Evolutionary conservation across 352 stramenopile genomes (phyloP), one percentile per base, ranked within the genome.

Genomic region (Phytophthora ramorum): DNA sequence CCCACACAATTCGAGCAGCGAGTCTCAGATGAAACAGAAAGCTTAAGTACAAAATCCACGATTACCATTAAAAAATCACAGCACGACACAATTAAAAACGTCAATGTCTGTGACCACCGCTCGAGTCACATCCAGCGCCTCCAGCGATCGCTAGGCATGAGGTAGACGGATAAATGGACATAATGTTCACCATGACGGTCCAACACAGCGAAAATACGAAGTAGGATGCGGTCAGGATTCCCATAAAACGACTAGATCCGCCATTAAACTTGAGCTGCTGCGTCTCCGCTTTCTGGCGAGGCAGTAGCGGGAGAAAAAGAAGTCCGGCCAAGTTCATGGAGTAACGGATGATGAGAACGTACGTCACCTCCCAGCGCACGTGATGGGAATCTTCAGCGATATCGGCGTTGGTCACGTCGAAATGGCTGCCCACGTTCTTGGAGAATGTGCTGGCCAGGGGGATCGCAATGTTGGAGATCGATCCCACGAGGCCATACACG

Each of bases 401-500:
- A 44, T 81, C 65, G 12, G 55, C 58, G 41, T 86, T 82, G 32
- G 55, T 63, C 10, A 89, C 64, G 9, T 77, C 38, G 16, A 84
- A 89, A 26, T 71, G 43, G 19, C 57, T 66, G 43, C 68, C 30
- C 0, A 89, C 55, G 20, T 73, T 58, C 62, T 88, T 69, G 37
- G 69, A 58, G 4, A 86, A 45, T 8, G 76, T 76, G 20, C 44
- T 71, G 1, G 78, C 80, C 19, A 88, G 69, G 1, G 79, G 76
- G 3, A 50, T 54, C 7, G 66, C 55, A 1, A 84, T 64, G 43
- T 87, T 85, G 22, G 66, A 67, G n/a, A 83, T 63, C 2, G 80
- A 85, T 24, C 78, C 74, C 10, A 84, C 40, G 3, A 87, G 37
- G 16, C 71, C 76, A 17, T 80, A 80, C n/a, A 79, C 71, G 5